Percentiles rank a stretch among this genome's conserved stretches.
Evolutionary conservation across 2,329 filamentous ascomycete genomes (phyloP).

Genomic region (Hymenoscyphus linearis): DNA sequence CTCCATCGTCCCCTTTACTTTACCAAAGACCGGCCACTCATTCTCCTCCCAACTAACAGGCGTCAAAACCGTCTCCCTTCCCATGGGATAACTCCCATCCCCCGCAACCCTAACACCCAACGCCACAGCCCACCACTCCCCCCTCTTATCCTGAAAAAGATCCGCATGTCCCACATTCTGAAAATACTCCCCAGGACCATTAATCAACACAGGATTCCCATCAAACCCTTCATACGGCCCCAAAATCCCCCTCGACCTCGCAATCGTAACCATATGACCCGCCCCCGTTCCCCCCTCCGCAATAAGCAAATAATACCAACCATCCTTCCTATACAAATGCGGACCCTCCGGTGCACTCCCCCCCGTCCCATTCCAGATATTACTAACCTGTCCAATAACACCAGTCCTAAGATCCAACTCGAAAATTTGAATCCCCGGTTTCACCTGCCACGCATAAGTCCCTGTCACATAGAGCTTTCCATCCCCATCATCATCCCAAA

Average conservation of each 20-base stretch:
- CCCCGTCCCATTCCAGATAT: conserved; percentile 45
- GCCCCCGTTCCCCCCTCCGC: conserved; percentile 49
- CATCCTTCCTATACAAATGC: conserved; percentile 46
- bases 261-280: conserved; percentile 45
- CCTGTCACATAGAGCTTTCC: conserved; percentile 47
- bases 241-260: conserved; percentile 37
- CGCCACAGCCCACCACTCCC: conserved; percentile 49
- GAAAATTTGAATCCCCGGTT: conserved; percentile 37
- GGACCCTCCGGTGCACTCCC: conserved; percentile 44
- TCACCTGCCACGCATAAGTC: conserved; percentile 35
- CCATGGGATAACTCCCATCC: conserved; percentile 45
- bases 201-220: conserved; percentile 42
- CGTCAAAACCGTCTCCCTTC: conserved; percentile 46
- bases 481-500: conserved; percentile 53
- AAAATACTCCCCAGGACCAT: conserved; percentile 39
- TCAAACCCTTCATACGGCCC: conserved; percentile 42
- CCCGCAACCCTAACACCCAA: conserved; percentile 42
- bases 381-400: conserved; percentile 8
- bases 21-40: conserved; percentile 43
- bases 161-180: conserved; percentile 54
- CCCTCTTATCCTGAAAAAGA: conserved; percentile 45
- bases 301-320: conserved; percentile 47
- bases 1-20: conserved; percentile 40
- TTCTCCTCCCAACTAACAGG: conserved; percentile 44
- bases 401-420: conserved; percentile 39